A percentile compares a stretch with the other conserved stretches of the same genome.
phyloP scores from a whole-genome alignment of 352 stramenopile species.

The Hyaloperonospora arabidopsidis region DNA sequence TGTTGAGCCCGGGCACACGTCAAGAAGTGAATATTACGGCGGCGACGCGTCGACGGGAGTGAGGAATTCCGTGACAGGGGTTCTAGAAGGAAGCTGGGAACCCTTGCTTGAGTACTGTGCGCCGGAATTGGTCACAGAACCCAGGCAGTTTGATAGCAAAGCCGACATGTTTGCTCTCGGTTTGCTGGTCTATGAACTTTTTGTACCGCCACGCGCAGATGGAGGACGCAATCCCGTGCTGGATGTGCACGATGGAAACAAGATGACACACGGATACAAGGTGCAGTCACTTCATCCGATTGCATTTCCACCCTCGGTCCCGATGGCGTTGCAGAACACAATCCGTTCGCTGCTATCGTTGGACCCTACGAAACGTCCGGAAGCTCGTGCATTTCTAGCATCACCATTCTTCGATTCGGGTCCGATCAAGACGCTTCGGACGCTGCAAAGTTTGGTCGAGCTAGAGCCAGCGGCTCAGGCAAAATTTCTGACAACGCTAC shows the following conservation, averaged over 20 bases:
- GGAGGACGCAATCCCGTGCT: conserved; percentile 76
- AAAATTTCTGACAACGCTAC: conserved; percentile 68
- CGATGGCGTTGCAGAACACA: conserved; percentile 78
- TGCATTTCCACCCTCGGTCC: conserved; percentile 64
- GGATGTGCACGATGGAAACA: conserved; percentile 80
- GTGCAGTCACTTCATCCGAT: conserved; percentile 85
- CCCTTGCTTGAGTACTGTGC: conserved; percentile 82
- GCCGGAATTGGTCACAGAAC: conserved; percentile 78
- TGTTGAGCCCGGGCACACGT: conserved; percentile 75
- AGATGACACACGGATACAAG: conserved; percentile 84
- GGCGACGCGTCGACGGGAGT: conserved; percentile 42
- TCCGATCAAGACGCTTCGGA: conserved; percentile 77
- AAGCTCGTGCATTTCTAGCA: conserved; percentile 50
- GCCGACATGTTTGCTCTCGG: conserved; percentile 86
- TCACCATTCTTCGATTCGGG: conserved; percentile 84
- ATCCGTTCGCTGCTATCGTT: conserved; percentile 69
- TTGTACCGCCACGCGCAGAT: conserved; percentile 65
- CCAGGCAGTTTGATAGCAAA: conserved; percentile 66
- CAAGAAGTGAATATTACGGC: conserved; percentile 77
- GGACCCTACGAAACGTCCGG: conserved; percentile 41
- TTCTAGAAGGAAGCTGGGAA: conserved; percentile 65
- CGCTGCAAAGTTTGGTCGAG: conserved; percentile 74
- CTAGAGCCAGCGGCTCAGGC: conserved; percentile 74
- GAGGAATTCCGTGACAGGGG: conserved; percentile 45
- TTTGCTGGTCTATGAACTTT: conserved; percentile 80